These are phyloP conservation scores for Trichosporon sp. DNA, from an alignment of 1,284 basidiomycete species.

Conservation along the genomic window DNA sequence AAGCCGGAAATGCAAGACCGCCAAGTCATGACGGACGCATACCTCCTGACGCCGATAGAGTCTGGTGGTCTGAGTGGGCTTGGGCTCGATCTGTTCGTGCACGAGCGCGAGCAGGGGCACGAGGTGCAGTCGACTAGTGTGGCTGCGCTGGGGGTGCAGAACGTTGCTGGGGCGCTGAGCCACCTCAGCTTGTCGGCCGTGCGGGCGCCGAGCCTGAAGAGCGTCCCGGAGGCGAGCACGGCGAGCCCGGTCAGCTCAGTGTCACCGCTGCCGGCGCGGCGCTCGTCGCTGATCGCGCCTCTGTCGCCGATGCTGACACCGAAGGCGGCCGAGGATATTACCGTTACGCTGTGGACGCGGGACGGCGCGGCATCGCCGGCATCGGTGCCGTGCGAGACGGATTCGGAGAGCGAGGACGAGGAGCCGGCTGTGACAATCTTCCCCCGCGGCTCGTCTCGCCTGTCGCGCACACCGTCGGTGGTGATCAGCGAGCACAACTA, in stretches of 20 bases:
- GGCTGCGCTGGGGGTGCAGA: not conserved
- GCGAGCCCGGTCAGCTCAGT: not conserved
- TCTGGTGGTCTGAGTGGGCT: not conserved
- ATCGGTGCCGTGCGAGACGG: not conserved
- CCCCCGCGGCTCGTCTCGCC: not conserved
- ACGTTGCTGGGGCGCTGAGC: not conserved
- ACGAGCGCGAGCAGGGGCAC: not conserved
- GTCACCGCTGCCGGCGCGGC: not conserved
- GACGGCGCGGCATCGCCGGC: not conserved
- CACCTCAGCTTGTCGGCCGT: not conserved
- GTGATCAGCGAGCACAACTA: not conserved
- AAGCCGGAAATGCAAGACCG: not conserved
- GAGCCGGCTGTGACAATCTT: not conserved
- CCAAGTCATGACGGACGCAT: not conserved
- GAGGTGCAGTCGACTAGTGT: not conserved
- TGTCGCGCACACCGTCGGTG: not conserved
- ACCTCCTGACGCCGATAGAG: not conserved
- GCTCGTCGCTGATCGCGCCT: not conserved
- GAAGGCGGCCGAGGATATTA: not conserved
- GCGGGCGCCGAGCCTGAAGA: not conserved
- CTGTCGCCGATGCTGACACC: not conserved
- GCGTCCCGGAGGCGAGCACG: not conserved
- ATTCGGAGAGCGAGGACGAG: conserved; percentile 1
- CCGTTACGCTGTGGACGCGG: not conserved
- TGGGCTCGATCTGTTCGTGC: not conserved